Base-by-base conservation (phyloP, 139 green algal genomes). In the Mychonastes homosphaera region DNA sequence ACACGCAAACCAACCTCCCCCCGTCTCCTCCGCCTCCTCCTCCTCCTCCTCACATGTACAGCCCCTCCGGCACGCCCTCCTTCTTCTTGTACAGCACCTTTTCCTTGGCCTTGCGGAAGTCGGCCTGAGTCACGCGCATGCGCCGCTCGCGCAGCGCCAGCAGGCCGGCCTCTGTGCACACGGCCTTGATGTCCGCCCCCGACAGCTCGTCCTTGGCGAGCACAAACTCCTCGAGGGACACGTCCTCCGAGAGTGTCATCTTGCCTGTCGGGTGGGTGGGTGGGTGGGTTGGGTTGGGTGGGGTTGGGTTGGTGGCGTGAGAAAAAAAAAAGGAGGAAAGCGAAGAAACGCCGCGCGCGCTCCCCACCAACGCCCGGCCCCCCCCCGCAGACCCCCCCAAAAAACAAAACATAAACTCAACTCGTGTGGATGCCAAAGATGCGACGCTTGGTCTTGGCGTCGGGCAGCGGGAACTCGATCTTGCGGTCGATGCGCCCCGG, bases 51-150 rank as follows among this genome's bases (percentile, higher is more conserved):
- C 34, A 98, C 86, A 97, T 90, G 70, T 97, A 99, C 29, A 99
- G 77, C 4, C 92, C 92, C 67, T 99, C 92, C 1, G 92, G 92
- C 36, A 97, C 81, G 49, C 86, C 85, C 63, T 98, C 90, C 75
- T 97, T 98, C 83, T 99, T 99, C 82, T 96, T 96, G 77, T 96
- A 98, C 56, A 97, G 57, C 46, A 98, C 90, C 72, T 97, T 96
- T 59, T 97, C 88, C 72, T 95, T 95, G 58, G 84, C 84, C 71
- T 95, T 95, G 49, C 76, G 74, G 70, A 95, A 95, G 58, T 95
- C 87, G 18, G 65, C 67, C 58, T 83, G 86, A 23, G 83, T 94
- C 9, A 95, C 84, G 8, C 84, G 73, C 92, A 99, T 99, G 29
- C 92, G 79, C 4, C 92, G 74, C 80, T 99, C 92, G 1, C 92